phyloP scores from a whole-genome alignment of 495 filamentous ascomycete species.

The Rusavskia elegans region DNA sequence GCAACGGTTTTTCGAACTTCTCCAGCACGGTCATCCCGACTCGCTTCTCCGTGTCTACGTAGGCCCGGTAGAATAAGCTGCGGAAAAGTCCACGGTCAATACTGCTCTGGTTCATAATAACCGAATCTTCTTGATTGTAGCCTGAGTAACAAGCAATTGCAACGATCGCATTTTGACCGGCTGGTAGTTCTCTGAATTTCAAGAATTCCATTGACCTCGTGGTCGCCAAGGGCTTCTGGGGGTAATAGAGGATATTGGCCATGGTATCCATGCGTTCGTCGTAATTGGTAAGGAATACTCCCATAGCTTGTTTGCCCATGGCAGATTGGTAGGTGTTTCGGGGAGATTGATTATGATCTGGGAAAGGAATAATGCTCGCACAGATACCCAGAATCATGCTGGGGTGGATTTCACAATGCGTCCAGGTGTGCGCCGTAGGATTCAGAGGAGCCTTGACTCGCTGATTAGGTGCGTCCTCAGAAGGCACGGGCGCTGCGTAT shows the following conservation, averaged over 20 bases:
- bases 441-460: constrained; percentile 75
- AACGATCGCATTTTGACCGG: constrained; percentile 96
- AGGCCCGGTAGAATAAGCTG: constrained; percentile 93
- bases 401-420: constrained; percentile 97
- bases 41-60: constrained; percentile 88
- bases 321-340: constrained; percentile 98
- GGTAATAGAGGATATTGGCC: constrained; percentile 97
- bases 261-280: constrained; percentile 96
- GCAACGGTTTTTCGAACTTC: constrained; percentile 82
- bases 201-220: constrained; percentile 97
- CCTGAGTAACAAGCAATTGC: constrained; percentile 94
- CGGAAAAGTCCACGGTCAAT: constrained; percentile 96
- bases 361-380: constrained; percentile 98
- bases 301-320: constrained; percentile 99
- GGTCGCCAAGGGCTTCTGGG: constrained; percentile 90
- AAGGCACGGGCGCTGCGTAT: constrained; percentile 43
- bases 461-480: constrained; percentile 49
- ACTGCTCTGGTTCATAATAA: constrained; percentile 99
- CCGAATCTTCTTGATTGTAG: constrained; percentile 99
- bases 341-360: constrained; percentile 93
- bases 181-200: constrained; percentile 91
- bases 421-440: constrained; percentile 72
- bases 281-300: constrained; percentile 94
- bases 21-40: constrained; percentile 82
- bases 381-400: constrained; percentile 98